Evolutionary conservation across 129 eudicot genomes (phyloP).

Genomic region (Ambrosia artemisiifolia): DNA sequence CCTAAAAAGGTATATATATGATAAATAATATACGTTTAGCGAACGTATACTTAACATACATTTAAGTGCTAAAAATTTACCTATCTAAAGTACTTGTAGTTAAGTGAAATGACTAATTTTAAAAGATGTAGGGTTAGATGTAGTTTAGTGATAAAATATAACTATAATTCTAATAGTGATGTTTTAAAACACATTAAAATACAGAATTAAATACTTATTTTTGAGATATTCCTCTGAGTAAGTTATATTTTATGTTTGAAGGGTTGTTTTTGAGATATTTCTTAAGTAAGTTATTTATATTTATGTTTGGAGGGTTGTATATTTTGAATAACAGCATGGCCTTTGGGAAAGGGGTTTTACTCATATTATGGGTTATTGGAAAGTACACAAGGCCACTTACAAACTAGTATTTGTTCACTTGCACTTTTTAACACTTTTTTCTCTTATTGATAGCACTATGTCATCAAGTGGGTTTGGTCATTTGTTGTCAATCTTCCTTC

Average conservation of each 20-base stretch:
- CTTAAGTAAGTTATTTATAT: too few species aligned
- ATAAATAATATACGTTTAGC: too few species aligned
- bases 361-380: constrained; percentile 29
- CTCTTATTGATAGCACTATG: constrained; percentile 34
- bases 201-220: not conserved
- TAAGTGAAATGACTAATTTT: too few species aligned
- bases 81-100: too few species aligned
- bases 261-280: not conserved
- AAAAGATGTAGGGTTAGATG: too few species aligned
- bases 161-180: too few species aligned
- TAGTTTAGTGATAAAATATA: too few species aligned
- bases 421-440: constrained; percentile 36
- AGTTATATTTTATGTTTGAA: constrained; percentile 5
- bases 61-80: too few species aligned
- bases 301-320: not conserved
- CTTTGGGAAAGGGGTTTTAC: not conserved
- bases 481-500: constrained; percentile 13
- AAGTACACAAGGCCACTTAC: constrained; percentile 34
- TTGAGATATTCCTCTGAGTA: not conserved
- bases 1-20: not conserved
- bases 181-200: not conserved
- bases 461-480: constrained; percentile 40
- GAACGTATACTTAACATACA: too few species aligned
- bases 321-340: not conserved
- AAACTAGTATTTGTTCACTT: constrained; percentile 30